Conservation (phyloP, 306 rosid species). For the Prunus davidiana region DNA sequence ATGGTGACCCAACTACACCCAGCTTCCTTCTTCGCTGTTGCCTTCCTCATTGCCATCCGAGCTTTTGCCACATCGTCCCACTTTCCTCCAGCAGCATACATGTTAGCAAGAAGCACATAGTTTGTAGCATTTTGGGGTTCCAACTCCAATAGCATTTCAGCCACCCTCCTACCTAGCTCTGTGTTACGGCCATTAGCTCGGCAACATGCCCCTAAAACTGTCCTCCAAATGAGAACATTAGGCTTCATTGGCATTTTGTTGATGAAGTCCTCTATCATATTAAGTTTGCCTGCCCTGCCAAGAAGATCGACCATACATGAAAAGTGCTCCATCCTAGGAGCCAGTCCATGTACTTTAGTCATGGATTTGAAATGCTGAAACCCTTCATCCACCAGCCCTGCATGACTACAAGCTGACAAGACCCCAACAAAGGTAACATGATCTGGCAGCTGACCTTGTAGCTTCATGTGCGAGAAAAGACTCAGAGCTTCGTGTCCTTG, state of each 20-base stretch:
- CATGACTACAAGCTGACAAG: slow-evolving; percentile 92
- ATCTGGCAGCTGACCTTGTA: slow-evolving; percentile 61
- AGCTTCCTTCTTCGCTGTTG: slow-evolving; percentile 78
- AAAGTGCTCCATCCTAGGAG: slow-evolving; percentile 80
- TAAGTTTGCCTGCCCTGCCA: slow-evolving; percentile 73
- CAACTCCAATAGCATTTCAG: slow-evolving; percentile 64
- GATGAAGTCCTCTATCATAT: slow-evolving; percentile 64
- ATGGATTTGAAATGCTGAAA: slow-evolving; percentile 65
- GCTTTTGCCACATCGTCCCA: slow-evolving; percentile 82
- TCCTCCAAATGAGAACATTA: slow-evolving; percentile 85
- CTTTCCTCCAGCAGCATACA: slow-evolving; percentile 76
- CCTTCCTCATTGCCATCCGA: slow-evolving; percentile 77
- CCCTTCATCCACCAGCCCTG: slow-evolving; percentile 76
- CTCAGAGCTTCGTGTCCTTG: slow-evolving; percentile 63
- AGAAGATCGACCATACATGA: slow-evolving; percentile 93
- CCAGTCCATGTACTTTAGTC: slow-evolving; percentile 51
- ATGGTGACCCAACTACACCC: slow-evolving; percentile 96
- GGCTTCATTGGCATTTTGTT: slow-evolving; percentile 75
- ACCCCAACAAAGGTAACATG: slow-evolving; percentile 93
- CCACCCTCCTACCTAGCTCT: slow-evolving; percentile 74
- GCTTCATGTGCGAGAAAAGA: slow-evolving; percentile 71
- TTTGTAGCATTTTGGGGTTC: slow-evolving; percentile 85
- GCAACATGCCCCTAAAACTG: slow-evolving; percentile 79
- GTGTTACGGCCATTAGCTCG: slow-evolving; percentile 60
- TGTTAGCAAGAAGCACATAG: slow-evolving; percentile 88